Evolutionary conservation across 768 basidiomycete genomes (phyloP).

Genomic region (Coprinopsis sp.): DNA sequence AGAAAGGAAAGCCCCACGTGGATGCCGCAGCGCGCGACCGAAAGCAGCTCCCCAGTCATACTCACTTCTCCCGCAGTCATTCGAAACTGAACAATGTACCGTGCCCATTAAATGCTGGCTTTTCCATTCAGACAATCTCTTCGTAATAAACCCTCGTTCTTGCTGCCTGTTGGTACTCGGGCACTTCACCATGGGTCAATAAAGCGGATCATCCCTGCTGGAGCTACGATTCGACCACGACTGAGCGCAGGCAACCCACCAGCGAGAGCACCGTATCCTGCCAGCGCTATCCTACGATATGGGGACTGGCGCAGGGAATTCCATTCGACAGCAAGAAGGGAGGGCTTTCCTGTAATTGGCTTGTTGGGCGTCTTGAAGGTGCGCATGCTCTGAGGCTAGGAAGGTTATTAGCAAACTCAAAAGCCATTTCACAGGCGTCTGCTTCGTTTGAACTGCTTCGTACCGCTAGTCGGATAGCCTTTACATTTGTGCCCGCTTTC

Average conservation of each 20-base stretch:
- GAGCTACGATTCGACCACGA: too few relatives aligned
- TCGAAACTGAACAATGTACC: neutral
- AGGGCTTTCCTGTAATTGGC: slow-evolving; percentile 41
- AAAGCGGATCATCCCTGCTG: too few relatives aligned
- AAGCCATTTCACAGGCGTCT: slow-evolving; percentile 53
- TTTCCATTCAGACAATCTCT: neutral
- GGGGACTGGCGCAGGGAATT: slow-evolving; percentile 21
- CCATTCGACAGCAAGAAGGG: slow-evolving; percentile 34
- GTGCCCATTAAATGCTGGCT: neutral
- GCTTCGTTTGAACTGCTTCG: slow-evolving; percentile 67
- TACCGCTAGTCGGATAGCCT: slow-evolving; percentile 63
- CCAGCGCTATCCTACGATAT: too few relatives aligned
- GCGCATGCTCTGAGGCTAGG: slow-evolving; percentile 14
- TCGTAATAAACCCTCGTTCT: neutral
- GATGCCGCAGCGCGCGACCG: neutral
- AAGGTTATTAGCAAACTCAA: too few relatives aligned
- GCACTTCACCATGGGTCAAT: neutral
- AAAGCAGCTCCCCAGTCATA: neutral
- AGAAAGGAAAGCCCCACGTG: too few relatives aligned
- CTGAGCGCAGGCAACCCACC: too few relatives aligned
- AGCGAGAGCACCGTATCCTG: too few relatives aligned
- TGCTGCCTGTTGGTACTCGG: neutral
- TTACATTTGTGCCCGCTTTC: slow-evolving; percentile 72
- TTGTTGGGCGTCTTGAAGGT: slow-evolving; percentile 69
- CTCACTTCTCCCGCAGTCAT: neutral